Base-by-base conservation (phyloP, 1,284 basidiomycete species). In the Megacollybia platyphylla region DNA sequence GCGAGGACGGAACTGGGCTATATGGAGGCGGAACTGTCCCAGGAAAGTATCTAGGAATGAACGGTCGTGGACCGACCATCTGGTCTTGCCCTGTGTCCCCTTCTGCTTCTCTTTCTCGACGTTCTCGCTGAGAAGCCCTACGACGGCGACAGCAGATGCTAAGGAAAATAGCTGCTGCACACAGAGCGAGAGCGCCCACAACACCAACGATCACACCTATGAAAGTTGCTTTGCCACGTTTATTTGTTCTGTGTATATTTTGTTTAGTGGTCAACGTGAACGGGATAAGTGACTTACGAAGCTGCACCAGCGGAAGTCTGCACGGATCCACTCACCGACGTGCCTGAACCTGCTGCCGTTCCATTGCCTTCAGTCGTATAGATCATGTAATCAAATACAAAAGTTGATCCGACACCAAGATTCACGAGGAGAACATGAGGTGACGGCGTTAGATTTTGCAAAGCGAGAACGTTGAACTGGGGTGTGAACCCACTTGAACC, bases 41-140 rank as follows among this genome's bases (percentile, higher is more conserved):
- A 35, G 70, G 71, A 64, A 74, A 74, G 54, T 66, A 75, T 49
- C 70, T 64, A 50, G 72, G 71, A 18, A 71, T 57, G 54, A 75
- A 75, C 10, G 66, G 62, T 8, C 57, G 57, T 29, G 70, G 67
- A 5, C 67, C 68, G 34, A 57, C 53, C 62, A 66, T 67, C 37
- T 52, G 56, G 48, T 26, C 41, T 36, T 43, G 15, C 30, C 34
- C 20, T 27, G 41, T 7, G 15, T 63, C 47, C 38, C 38, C 57
- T 56, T 44, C 58, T 56, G 43, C 31, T 34, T 34, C 31, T 18
- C 61, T 62, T 38, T 72, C 67, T 38, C 70, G 65, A 18, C 61
- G 62, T 38, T 72, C 67, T 39, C 70, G 65, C 24, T 54, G 60
- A 4, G 59, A 58, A 9, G 69, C 64, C 18, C 52, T 58, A 18